A percentile compares a stretch with the other conserved stretches of the same genome.
These are phyloP conservation scores for Leishmania gerbilli DNA, from an alignment of 208 protist species.

Conservation along the genomic window DNA sequence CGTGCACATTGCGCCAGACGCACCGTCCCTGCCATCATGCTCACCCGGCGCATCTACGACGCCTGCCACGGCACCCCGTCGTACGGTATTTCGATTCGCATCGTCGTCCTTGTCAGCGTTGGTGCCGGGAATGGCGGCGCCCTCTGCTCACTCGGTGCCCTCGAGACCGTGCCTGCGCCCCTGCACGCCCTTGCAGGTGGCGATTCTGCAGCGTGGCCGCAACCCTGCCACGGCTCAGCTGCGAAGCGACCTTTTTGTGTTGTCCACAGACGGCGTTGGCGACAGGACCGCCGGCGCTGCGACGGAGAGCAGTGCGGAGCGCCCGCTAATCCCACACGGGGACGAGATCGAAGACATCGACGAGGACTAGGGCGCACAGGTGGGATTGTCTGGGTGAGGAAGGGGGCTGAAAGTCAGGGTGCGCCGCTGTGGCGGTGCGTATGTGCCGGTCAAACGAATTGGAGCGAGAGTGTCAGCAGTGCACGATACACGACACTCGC, in stretches of 20 bases:
- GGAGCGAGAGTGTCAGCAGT: not conserved
- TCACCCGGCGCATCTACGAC: not conserved
- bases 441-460: not conserved
- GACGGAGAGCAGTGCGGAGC: not conserved
- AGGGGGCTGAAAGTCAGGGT: not conserved
- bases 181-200: constrained; percentile 29
- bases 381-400: not conserved
- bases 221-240: constrained; percentile 13
- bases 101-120: constrained; percentile 5
- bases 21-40: not conserved
- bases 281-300: not conserved
- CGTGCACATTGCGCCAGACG: not conserved
- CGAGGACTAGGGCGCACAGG: not conserved
- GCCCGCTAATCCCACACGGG: constrained; percentile 24
- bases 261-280: not conserved
- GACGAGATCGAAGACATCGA: constrained; percentile 29
- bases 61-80: constrained; percentile 10
- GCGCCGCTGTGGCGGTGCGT: not conserved
- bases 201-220: constrained; percentile 25
- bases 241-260: constrained; percentile 10
- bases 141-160: not conserved
- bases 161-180: not conserved
- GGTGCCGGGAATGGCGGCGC: not conserved
- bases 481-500: not conserved
- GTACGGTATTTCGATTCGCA: constrained; percentile 40